Percentiles rank a stretch among this genome's conserved stretches.
These are phyloP conservation scores for Pythium sukuiense DNA, from an alignment of 352 stramenopile genomes.

Conservation along the genomic window DNA sequence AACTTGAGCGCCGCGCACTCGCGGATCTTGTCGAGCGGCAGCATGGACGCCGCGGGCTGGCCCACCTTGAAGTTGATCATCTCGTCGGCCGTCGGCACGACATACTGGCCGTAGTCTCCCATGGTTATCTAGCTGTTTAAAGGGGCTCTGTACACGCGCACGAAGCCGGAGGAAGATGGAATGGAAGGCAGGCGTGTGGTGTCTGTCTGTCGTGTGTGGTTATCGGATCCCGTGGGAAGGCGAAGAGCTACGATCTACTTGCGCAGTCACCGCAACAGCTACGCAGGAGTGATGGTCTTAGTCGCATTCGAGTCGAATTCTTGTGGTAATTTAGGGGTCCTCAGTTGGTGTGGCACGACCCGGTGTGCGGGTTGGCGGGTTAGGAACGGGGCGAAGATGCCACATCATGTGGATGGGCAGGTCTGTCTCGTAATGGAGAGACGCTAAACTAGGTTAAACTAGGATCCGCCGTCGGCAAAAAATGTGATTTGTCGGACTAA, in stretches of 20 bases:
- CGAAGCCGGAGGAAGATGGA: neutral
- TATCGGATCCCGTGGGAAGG: neutral
- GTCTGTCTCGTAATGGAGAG: neutral
- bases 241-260: conserved; percentile 6
- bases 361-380: neutral
- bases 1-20: conserved; percentile 81
- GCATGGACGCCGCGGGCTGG: conserved; percentile 76
- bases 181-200: neutral
- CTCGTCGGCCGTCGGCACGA: conserved; percentile 71
- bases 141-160: neutral
- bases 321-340: neutral
- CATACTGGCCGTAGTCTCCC: conserved; percentile 86
- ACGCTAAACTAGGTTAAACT: conserved; percentile 22
- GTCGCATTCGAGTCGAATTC: neutral
- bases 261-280: conserved; percentile 3
- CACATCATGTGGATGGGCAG: neutral
- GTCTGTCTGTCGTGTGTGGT: neutral
- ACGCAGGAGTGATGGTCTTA: neutral
- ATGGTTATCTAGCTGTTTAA: conserved; percentile 33
- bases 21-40: conserved; percentile 87
- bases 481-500: neutral
- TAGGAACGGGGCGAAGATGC: neutral
- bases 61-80: conserved; percentile 93
- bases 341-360: neutral
- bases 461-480: conserved; percentile 3